Base-by-base conservation (phyloP, 2,329 filamentous ascomycete species). In the Mycosphaerella sp. region DNA sequence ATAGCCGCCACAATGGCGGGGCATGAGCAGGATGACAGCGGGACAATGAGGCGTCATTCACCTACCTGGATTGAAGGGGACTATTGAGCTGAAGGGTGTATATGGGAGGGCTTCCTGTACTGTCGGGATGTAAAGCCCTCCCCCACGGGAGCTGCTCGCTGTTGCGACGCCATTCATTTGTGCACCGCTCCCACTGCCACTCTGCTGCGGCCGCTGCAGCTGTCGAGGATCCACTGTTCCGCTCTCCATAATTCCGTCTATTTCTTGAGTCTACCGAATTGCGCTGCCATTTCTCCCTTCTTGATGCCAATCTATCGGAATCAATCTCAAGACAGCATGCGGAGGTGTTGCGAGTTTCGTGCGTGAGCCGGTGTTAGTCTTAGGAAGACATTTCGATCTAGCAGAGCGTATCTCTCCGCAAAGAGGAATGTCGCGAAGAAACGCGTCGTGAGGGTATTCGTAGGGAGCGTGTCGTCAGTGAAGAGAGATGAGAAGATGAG, bases 31-130 rank as follows among this genome's bases (percentile, higher is more conserved):
- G 34, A 40, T 12, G 31, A 14, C 23, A 51, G 17, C 44, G 55
- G 46, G 54, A 51, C 41, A 38, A 10, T 55, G 45, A 53, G 43
- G 48, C 29, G 34, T 44, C 32, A 49, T 43, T 44, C 55, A 70
- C 73, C 61, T 72, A 90, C 88, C 83, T 61, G 86, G 80, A 69
- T 86, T 82, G 70, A 92, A 89, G 2, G 88, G 87, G 49, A 88
- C 79, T 46, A 91, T 85, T 3, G 87, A 89, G 46, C 85, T 87
- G 67, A 92, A 85, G 23, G 89, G 88, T 48, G 87, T 88, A 71
- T 84, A 91, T n/a, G 87, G 86, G 44, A 93, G 76, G 31, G 87
- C 87, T 66, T 93, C 86, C 53, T 85, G 80, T 10, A 93, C 79
- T 2, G 75, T 78, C 9, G 76, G 74, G 40, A 76, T 54, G 29